Conservation (phyloP, 352 stramenopile genomes). For the Halophytophthora polymorphica region DNA sequence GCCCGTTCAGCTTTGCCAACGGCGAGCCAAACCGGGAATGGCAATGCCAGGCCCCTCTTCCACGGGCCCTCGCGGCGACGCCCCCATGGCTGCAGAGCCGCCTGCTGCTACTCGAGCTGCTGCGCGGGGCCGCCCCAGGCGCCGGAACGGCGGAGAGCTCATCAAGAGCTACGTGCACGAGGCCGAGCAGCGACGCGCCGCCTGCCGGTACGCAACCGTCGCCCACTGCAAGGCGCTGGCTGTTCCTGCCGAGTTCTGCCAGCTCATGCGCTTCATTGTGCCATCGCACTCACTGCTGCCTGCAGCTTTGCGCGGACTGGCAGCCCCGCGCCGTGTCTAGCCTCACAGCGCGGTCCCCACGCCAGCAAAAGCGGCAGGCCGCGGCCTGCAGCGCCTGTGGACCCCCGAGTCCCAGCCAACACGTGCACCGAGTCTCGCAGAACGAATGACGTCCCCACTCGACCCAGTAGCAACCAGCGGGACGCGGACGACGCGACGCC, state of each 20-base stretch:
- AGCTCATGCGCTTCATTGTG: background rate
- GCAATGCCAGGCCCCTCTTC: constrained; percentile 5
- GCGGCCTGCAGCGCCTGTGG: background rate
- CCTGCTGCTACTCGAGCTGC: background rate
- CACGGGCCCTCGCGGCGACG: background rate
- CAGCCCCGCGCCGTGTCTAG: constrained; percentile 1
- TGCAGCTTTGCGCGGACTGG: constrained; percentile 15
- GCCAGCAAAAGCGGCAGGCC: constrained; percentile 5
- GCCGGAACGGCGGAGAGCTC: constrained; percentile 25
- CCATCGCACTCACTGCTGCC: too few relatives aligned
- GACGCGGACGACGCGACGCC: constrained; percentile 5
- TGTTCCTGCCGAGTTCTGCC: background rate
- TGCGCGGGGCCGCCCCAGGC: background rate
- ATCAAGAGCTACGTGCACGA: constrained; percentile 57
- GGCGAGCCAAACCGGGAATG: background rate
- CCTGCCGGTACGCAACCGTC: constrained; percentile 24
- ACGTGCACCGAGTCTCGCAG: background rate
- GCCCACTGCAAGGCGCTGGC: too few relatives aligned
- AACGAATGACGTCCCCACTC: background rate
- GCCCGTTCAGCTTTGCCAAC: too few relatives aligned
- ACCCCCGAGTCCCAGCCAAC: constrained; percentile 10
- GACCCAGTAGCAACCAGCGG: background rate
- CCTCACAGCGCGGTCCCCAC: constrained; percentile 15
- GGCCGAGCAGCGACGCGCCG: constrained; percentile 31
- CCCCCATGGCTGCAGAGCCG: too few relatives aligned